Evolutionary conservation across 148 eudicot species (phyloP).

Genomic region (Heliosperma pusillum): DNA sequence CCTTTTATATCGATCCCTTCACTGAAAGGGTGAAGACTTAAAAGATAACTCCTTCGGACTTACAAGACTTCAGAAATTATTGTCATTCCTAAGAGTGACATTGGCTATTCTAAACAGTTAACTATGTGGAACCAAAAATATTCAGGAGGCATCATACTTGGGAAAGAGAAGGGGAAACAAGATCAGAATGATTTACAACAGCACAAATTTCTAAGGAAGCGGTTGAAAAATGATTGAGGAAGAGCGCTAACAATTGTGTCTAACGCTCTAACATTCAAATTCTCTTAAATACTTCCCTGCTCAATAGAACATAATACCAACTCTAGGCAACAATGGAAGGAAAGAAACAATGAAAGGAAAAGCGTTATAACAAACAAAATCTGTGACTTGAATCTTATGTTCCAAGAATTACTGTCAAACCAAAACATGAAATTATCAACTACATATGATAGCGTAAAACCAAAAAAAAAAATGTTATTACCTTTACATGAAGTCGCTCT

Average conservation of each 20-base stretch:
- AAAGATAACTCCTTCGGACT: background rate
- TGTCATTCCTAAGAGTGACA: background rate
- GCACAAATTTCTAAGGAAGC: background rate
- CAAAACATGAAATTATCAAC: background rate
- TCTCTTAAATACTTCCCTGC: background rate
- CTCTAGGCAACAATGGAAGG: background rate
- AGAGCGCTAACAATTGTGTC: background rate
- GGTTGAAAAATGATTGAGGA: background rate
- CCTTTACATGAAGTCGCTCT: background rate
- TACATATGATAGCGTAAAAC: conserved; percentile 6
- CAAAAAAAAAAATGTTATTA: background rate
- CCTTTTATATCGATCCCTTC: background rate
- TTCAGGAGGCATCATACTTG: background rate
- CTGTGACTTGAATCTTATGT: background rate
- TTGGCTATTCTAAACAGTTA: background rate
- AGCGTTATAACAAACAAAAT: background rate
- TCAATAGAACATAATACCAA: background rate
- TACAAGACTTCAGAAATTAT: background rate
- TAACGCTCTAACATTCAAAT: background rate
- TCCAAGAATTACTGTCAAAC: background rate
- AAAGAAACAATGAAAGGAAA: background rate
- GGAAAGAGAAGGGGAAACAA: background rate
- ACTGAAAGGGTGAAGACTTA: background rate
- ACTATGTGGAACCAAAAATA: background rate
- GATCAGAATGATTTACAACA: background rate